phyloP scores from a whole-genome alignment of 1,284 basidiomycete species.

The Bondarzewia mesenterica region DNA sequence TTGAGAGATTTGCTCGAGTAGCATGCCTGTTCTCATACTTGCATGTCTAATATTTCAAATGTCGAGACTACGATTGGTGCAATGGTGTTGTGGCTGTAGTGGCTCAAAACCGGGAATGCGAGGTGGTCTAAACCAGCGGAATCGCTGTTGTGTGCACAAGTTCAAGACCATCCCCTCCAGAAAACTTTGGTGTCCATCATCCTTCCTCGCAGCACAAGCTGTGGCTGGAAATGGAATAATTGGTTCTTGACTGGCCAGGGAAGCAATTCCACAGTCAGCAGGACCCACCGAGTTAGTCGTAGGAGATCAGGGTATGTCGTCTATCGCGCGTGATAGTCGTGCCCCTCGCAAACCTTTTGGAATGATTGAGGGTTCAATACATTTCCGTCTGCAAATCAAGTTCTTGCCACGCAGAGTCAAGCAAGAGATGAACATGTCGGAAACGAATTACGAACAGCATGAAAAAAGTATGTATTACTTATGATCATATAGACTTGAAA shows the following conservation, averaged over 20 bases:
- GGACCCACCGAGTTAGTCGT: constrained; percentile 82
- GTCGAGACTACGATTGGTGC: no score
- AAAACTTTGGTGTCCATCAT: constrained; percentile 82
- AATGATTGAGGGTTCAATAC: no score
- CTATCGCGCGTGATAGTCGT: constrained; percentile 70
- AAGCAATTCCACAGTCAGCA: constrained; percentile 84
- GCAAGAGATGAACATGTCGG: no score
- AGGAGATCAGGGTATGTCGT: constrained; percentile 74
- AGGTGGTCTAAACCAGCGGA: constrained; percentile 58
- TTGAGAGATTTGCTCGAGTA: no score
- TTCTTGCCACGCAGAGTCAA: no score
- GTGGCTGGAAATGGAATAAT: constrained; percentile 69
- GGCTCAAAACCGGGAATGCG: constrained; percentile 78
- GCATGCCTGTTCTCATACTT: no score
- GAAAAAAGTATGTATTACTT: no score
- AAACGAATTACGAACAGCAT: no score
- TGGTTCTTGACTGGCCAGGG: constrained; percentile 73
- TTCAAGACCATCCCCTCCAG: constrained; percentile 86
- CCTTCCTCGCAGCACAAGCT: constrained; percentile 53
- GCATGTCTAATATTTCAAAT: no score
- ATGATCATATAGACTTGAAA: no score
- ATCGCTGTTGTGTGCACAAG: constrained; percentile 60
- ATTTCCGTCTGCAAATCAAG: no score
- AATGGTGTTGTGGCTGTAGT: constrained; percentile 69
- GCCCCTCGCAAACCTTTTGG: constrained; percentile 74